These are phyloP conservation scores for Anastatica hierochuntica DNA, from an alignment of 345 rosid genomes.

Conservation along the genomic window DNA sequence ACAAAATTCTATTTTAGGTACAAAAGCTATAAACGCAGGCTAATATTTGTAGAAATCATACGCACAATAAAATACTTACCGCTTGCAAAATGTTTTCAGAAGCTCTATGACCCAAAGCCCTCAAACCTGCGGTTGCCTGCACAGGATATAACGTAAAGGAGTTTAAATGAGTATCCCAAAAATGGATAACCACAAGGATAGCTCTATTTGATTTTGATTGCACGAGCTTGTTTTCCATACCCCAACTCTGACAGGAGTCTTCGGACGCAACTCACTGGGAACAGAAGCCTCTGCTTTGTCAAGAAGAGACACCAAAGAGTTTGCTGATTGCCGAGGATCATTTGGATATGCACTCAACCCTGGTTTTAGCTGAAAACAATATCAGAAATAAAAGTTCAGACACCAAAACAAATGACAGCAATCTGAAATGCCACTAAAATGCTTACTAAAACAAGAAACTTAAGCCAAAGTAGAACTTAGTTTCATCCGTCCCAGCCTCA, in stretches of 20 bases:
- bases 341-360: conserved; percentile 81
- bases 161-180: not conserved
- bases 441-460: not conserved
- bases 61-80: conserved; percentile 32
- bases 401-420: no score
- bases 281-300: conserved; percentile 82
- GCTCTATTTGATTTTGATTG: not conserved
- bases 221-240: no score
- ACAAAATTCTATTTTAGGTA: conserved; percentile 18
- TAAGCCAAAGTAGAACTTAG: no score
- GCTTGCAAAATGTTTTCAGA: conserved; percentile 80
- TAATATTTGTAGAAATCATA: conserved; percentile 6
- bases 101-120: conserved; percentile 68
- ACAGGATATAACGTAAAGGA: not conserved
- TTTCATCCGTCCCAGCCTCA: no score
- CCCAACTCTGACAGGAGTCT: conserved; percentile 97
- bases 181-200: no score
- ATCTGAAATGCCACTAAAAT: not conserved
- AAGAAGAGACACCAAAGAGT: conserved; percentile 56
- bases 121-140: conserved; percentile 98
- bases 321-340: conserved; percentile 63
- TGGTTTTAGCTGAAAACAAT: conserved; percentile 50
- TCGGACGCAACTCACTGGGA: conserved; percentile 54
- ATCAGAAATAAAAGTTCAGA: conserved; percentile 9
- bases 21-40: not conserved